phyloP scores from a whole-genome alignment of 2,329 filamentous ascomycete species.

The Diaporthe caulivora region DNA sequence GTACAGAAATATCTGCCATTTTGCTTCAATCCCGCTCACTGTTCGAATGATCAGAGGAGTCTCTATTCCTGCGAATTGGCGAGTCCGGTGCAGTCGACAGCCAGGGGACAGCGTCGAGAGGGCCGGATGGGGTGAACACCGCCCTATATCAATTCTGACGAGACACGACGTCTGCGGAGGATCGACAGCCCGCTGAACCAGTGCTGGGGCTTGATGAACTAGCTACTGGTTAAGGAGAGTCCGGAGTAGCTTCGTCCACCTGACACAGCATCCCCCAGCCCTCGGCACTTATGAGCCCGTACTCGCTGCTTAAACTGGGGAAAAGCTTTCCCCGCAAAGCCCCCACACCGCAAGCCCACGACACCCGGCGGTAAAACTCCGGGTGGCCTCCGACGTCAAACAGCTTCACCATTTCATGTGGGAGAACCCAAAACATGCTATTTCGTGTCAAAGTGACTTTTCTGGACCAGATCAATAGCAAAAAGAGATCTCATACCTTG shows the following conservation, averaged over 20 bases:
- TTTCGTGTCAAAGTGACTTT: neutral
- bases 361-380: slow-evolving; percentile 19
- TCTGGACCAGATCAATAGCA: neutral
- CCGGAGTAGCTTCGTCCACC: slow-evolving; percentile 6
- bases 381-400: neutral
- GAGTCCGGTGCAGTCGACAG: neutral
- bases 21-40: neutral
- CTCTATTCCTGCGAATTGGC: neutral
- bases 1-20: slow-evolving; percentile 30
- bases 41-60: neutral
- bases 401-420: neutral
- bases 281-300: neutral
- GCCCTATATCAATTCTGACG: neutral
- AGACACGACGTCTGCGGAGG: slow-evolving; percentile 8
- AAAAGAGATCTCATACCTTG: neutral
- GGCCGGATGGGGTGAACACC: neutral
- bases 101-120: too few species aligned
- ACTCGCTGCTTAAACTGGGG: neutral
- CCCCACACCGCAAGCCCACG: neutral
- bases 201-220: slow-evolving; percentile 1
- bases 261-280: neutral
- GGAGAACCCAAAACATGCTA: neutral
- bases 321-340: slow-evolving; percentile 33
- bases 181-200: slow-evolving; percentile 14
- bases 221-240: neutral